Conservation (phyloP, 129 eudicot species). For the Mikania micrantha region DNA sequence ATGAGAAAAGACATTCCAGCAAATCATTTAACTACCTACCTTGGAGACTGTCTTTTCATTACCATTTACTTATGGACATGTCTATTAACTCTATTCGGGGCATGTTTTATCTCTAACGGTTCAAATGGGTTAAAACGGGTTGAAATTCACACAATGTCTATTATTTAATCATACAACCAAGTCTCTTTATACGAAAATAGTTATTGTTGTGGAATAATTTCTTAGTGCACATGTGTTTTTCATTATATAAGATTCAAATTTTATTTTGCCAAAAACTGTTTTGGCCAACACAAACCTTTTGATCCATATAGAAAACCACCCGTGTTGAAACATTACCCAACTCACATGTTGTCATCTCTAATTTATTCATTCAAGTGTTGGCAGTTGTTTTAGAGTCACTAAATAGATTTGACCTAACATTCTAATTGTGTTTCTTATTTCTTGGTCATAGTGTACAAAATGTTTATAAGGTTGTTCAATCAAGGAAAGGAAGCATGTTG, state of each 20-base stretch:
- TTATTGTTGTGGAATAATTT: background rate
- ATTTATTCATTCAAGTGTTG: background rate
- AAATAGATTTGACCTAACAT: slow-evolving; percentile 4
- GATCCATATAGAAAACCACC: background rate
- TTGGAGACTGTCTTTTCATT: background rate
- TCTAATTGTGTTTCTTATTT: background rate
- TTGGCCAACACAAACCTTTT: background rate
- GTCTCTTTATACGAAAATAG: background rate
- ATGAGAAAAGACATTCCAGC: too few relatives aligned
- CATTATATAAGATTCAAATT: background rate
- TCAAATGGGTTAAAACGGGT: too few relatives aligned
- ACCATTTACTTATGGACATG: background rate
- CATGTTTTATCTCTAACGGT: background rate
- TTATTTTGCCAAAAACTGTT: background rate
- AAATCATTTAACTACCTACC: too few relatives aligned
- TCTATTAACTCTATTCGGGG: background rate
- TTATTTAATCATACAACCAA: background rate
- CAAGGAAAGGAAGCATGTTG: slow-evolving; percentile 90
- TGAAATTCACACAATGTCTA: background rate
- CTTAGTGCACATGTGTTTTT: background rate
- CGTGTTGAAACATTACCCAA: background rate
- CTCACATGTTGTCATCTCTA: background rate
- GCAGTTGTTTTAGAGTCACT: background rate
- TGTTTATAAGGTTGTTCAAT: slow-evolving; percentile 69
- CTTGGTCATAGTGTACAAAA: slow-evolving; percentile 49